Conservation (phyloP, 1,284 basidiomycete genomes). For the Apiotrichum laibachii region DNA sequence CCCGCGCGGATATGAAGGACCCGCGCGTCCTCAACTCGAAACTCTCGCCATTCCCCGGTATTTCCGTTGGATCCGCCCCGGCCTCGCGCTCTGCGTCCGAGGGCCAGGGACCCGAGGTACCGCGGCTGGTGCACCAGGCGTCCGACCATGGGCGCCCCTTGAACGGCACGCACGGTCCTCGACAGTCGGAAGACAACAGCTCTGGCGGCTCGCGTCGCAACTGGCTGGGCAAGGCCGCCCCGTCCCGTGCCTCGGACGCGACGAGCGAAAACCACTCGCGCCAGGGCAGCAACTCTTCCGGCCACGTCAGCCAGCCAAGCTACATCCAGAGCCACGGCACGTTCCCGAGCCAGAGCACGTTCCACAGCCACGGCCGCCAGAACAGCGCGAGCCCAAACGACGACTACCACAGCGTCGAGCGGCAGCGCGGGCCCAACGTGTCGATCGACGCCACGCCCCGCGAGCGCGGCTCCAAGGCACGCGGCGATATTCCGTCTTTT, state of each 20-base stretch:
- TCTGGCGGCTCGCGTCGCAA: background rate
- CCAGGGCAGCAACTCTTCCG: slow-evolving; percentile 8
- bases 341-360: too few species aligned
- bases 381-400: slow-evolving; percentile 4
- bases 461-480: slow-evolving; percentile 1
- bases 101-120: slow-evolving; percentile 16
- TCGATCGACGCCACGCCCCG: slow-evolving; percentile 23
- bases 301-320: slow-evolving; percentile 1
- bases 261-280: slow-evolving; percentile 3
- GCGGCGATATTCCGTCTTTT: slow-evolving; percentile 16
- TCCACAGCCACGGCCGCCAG: background rate
- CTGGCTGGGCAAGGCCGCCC: background rate
- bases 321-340: background rate
- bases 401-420: slow-evolving; percentile 4
- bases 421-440: slow-evolving; percentile 4
- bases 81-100: slow-evolving; percentile 2
- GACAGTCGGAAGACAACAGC: slow-evolving; percentile 5
- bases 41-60: slow-evolving; percentile 83
- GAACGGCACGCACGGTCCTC: background rate
- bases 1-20: slow-evolving; percentile 58
- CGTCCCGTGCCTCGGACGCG: background rate
- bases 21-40: slow-evolving; percentile 63
- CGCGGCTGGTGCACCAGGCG: slow-evolving; percentile 6
- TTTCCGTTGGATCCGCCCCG: slow-evolving; percentile 60
- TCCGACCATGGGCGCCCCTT: background rate